phyloP scores from a whole-genome alignment of 768 basidiomycete species.

The Udeniomyces megalosporus region DNA sequence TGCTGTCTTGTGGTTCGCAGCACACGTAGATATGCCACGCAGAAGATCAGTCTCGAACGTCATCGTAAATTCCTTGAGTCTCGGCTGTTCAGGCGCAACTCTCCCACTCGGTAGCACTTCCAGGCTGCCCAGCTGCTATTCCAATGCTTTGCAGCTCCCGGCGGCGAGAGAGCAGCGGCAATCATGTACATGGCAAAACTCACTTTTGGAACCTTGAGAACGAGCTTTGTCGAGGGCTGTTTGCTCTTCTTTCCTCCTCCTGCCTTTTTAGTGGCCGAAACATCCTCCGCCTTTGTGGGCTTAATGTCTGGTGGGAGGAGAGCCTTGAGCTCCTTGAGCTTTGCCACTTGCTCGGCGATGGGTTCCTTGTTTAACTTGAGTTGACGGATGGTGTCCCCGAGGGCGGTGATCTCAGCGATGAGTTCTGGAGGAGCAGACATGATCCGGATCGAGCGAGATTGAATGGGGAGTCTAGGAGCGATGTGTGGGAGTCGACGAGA shows the following conservation, averaged over 20 bases:
- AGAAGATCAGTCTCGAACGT: too few relatives aligned
- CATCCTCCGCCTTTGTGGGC: conserved; percentile 18
- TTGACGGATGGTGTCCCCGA: conserved; percentile 9
- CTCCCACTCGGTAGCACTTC: too few relatives aligned
- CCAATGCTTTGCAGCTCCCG: too few relatives aligned
- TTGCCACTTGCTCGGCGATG: conserved; percentile 16
- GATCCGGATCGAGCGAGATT: background rate
- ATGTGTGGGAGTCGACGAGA: background rate
- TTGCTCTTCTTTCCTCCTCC: conserved; percentile 33
- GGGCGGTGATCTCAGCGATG: background rate
- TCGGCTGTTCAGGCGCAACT: too few relatives aligned
- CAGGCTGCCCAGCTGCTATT: too few relatives aligned
- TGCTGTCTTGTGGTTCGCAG: too few relatives aligned
- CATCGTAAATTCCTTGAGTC: too few relatives aligned
- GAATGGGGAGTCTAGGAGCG: background rate
- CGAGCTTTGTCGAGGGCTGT: conserved; percentile 39
- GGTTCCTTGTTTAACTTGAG: conserved; percentile 16
- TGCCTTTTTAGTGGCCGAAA: conserved; percentile 29
- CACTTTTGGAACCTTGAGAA: conserved; percentile 90
- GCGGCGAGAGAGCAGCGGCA: too few relatives aligned
- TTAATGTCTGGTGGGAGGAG: background rate
- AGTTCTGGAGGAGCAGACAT: background rate
- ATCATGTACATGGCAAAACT: too few relatives aligned
- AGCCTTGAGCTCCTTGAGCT: conserved; percentile 19
- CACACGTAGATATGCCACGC: too few relatives aligned